Conservation (phyloP, 148 eudicot species). For the Heliosperma pusillum region DNA sequence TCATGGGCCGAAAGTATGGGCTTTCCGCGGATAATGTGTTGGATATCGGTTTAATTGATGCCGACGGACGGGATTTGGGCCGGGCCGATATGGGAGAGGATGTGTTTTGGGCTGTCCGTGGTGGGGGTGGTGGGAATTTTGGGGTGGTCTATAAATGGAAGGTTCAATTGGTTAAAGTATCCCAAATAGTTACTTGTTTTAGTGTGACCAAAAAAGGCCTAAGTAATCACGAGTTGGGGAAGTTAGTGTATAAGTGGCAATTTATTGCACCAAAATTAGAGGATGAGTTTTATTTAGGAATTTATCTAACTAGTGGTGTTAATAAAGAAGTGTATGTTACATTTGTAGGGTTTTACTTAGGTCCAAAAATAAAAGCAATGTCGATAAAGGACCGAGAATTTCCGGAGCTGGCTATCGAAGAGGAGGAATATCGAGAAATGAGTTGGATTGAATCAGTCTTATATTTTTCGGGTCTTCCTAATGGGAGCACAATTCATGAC, state of each 20-base stretch:
- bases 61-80: slow-evolving; percentile 17
- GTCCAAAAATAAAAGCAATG: slow-evolving; percentile 19
- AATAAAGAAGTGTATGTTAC: slow-evolving; percentile 20
- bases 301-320: slow-evolving; percentile 16
- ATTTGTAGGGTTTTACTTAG: slow-evolving; percentile 30
- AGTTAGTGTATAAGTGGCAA: slow-evolving; percentile 36
- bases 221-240: slow-evolving; percentile 22
- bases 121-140: slow-evolving; percentile 38
- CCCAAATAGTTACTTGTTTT: slow-evolving; percentile 28
- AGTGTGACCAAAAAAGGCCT: slow-evolving; percentile 25
- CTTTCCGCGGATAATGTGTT: slow-evolving; percentile 46
- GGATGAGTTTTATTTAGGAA: slow-evolving; percentile 30
- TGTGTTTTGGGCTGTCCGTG: slow-evolving; percentile 40
- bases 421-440: slow-evolving; percentile 23
- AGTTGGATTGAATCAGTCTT: slow-evolving; percentile 39
- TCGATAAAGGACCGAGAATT: slow-evolving; percentile 10
- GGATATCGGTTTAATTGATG: slow-evolving; percentile 27
- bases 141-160: slow-evolving; percentile 41
- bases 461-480: slow-evolving; percentile 26
- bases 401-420: slow-evolving; percentile 13
- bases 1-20: slow-evolving; percentile 39
- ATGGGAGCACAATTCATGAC: slow-evolving; percentile 20
- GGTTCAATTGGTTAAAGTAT: slow-evolving; percentile 31
- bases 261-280: slow-evolving; percentile 28
- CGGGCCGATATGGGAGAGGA: slow-evolving; percentile 36